Percentiles rank a stretch among this genome's conserved stretches.
Evolutionary conservation across 148 eudicot species (phyloP).

Genomic region (Vaccinium vitisidaea): DNA sequence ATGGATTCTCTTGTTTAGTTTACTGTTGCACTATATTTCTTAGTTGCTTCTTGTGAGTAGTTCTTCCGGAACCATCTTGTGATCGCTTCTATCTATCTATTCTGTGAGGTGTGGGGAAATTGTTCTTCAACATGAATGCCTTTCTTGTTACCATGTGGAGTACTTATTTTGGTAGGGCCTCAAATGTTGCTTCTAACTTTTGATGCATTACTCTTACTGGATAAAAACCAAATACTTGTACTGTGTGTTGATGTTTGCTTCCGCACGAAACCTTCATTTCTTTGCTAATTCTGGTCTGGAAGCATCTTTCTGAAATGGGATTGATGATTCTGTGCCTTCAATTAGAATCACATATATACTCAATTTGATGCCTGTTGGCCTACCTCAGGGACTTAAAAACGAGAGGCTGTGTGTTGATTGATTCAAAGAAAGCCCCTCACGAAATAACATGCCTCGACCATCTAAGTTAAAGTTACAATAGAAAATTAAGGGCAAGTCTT

Average conservation of each 20-base stretch:
- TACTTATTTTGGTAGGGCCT: neutral
- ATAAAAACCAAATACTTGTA: neutral
- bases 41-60: neutral
- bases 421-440: neutral
- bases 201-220: neutral
- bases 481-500: neutral
- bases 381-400: neutral
- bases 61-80: neutral
- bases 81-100: neutral
- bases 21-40: neutral
- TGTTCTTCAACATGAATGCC: neutral
- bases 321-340: slow-evolving; percentile 8
- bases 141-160: neutral
- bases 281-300: neutral
- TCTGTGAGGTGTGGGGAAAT: neutral
- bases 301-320: slow-evolving; percentile 1
- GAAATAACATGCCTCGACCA: neutral
- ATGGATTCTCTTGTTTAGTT: neutral
- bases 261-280: neutral
- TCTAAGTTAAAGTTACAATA: neutral
- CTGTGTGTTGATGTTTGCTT: neutral
- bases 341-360: neutral
- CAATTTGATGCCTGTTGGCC: neutral
- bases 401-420: neutral
- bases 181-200: neutral